phyloP scores from a whole-genome alignment of 1,284 basidiomycete genomes.

The Ceratobasidium sp. region DNA sequence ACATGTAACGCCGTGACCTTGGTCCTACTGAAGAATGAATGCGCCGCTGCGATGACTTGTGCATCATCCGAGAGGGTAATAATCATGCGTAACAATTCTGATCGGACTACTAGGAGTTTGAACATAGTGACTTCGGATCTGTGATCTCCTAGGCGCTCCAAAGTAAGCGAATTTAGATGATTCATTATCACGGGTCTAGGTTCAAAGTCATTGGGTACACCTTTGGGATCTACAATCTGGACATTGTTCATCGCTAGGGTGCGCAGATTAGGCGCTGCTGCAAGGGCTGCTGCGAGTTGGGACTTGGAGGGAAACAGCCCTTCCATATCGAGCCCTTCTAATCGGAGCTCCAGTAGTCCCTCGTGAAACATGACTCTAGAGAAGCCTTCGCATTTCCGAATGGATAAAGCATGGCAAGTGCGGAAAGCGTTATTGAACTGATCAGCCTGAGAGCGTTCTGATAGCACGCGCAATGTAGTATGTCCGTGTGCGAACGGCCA shows the following conservation, averaged over 20 bases:
- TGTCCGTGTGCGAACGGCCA: neutral
- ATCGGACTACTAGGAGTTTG: neutral
- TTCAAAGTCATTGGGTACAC: neutral
- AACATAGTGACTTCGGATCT: neutral
- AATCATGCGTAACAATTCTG: neutral
- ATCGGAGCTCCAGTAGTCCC: neutral
- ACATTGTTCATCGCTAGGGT: neutral
- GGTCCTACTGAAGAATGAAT: neutral
- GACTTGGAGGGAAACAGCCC: neutral
- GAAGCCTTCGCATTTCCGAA: neutral
- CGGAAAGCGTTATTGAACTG: neutral
- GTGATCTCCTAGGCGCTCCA: neutral
- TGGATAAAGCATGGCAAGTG: neutral
- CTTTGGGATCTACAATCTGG: neutral
- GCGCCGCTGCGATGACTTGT: neutral
- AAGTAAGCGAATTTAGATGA: neutral
- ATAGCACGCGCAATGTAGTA: neutral
- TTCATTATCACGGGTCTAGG: too few relatives aligned
- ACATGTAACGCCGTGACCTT: neutral
- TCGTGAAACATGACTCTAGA: neutral
- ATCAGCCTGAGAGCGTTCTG: neutral
- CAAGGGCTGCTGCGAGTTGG: neutral
- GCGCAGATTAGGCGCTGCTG: neutral
- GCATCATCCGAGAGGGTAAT: neutral
- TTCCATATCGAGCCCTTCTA: neutral